Base-by-base conservation (phyloP, 139 green algal genomes). In the Closterium sp. region DNA sequence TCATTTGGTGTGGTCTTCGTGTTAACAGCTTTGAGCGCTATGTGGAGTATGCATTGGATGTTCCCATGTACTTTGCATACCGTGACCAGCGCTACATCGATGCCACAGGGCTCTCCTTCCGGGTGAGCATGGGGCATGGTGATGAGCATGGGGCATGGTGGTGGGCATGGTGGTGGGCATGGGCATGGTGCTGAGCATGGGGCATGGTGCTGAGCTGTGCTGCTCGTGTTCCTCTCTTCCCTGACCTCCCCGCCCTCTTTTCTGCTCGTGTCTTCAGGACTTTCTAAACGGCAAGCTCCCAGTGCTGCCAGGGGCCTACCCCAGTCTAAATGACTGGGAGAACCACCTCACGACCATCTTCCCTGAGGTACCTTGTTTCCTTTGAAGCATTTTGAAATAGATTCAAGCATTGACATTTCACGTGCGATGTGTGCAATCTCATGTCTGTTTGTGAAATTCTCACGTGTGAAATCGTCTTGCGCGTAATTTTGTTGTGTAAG, bases 31-130 rank as follows among this genome's bases (percentile, higher is more conserved):
- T 99, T 95, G 97, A 98, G 92, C 93, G 89, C 10, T 99, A 99
- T 89, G 97, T 97, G 29, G 98, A 99, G 9, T 99, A 99, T 91
- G 97, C 96, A 22, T 96, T 99, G 95, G 95, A 98, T 89, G 98
- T 99, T 38, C 98, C 98, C 27, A 99, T 99, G 98, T 99, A 99
- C 96, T 99, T 99, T 94, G 96, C 98, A 88, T 99, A 99, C 96
- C 96, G 98, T 50, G 94, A 98, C n/a, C 97, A 97, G 7, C 92
- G 95, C 38, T 99, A 99, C 95, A 86, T 98, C 86, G 96, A 99
- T 90, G 96, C 96, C 4, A 96, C 97, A 27, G 97, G 97, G 0
- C 62, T 93, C 45, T 95, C 94, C 31, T 96, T 95, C 84, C 88
- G 31, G 85, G 85, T 89, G 28, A 79, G 62, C 62, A 79, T 27